Percentiles rank a stretch among this genome's conserved stretches.
These are phyloP conservation scores for Crithidia brevicula DNA, from an alignment of 208 protist species.

Conservation along the genomic window DNA sequence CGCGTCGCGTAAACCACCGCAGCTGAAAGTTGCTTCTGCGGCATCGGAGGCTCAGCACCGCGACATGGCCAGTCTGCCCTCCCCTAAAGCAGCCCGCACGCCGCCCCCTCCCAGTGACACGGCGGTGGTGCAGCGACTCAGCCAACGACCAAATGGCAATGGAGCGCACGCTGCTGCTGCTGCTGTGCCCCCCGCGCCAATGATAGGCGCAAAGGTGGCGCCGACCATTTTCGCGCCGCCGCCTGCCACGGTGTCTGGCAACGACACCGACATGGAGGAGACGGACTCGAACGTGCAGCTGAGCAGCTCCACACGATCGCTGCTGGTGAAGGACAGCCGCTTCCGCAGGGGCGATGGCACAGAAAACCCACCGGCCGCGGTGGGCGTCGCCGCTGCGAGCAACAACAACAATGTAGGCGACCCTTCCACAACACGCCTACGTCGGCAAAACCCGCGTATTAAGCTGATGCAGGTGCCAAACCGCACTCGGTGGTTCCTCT, in stretches of 20 bases:
- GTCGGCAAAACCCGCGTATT: conserved; percentile 30
- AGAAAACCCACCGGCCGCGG: background rate
- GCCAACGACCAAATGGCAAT: background rate
- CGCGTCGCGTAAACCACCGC: background rate
- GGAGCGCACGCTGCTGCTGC: background rate
- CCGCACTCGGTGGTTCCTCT: conserved; percentile 49
- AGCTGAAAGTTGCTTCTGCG: background rate
- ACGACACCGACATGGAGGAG: background rate
- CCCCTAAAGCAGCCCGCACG: background rate
- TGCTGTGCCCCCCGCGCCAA: background rate
- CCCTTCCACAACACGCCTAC: conserved; percentile 12
- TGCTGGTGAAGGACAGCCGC: conserved; percentile 40
- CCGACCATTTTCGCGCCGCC: conserved; percentile 1
- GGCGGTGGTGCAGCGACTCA: conserved; percentile 3
- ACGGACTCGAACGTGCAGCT: background rate
- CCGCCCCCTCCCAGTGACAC: background rate
- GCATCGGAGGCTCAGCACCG: too few relatives aligned
- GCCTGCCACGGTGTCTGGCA: background rate
- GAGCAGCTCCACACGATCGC: conserved; percentile 14
- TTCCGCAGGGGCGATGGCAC: conserved; percentile 18
- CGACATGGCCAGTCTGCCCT: background rate
- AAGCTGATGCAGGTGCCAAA: conserved; percentile 27
- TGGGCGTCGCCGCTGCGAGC: background rate
- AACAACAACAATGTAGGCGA: conserved; percentile 4
- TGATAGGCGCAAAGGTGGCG: background rate